Conservation (phyloP, 163 green algal species). For the Volvox carteri region DNA sequence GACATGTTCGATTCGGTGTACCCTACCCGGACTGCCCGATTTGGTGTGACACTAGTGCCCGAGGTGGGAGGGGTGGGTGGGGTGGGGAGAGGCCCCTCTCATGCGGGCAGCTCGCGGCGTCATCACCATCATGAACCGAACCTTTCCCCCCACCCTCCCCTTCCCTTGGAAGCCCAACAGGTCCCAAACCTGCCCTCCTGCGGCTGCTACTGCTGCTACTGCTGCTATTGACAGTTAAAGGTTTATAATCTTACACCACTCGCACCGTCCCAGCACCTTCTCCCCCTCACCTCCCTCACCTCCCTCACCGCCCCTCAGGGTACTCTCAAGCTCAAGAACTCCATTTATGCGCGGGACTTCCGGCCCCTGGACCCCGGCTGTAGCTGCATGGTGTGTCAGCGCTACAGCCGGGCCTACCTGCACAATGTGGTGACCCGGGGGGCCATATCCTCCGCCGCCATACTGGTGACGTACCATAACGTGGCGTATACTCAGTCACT, state of each 20-base stretch:
- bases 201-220: too few species aligned
- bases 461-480: conserved; percentile 93
- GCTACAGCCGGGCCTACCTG: conserved; percentile 86
- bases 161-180: too few species aligned
- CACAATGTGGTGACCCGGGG: conserved; percentile 85
- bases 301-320: conserved; percentile 67
- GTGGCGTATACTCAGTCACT: conserved; percentile 92
- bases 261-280: too few species aligned
- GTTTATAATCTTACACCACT: too few species aligned
- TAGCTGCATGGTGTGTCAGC: conserved; percentile 83
- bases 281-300: background rate
- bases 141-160: background rate
- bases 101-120: background rate
- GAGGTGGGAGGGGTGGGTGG: conserved; percentile 45
- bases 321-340: conserved; percentile 88
- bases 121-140: too few species aligned
- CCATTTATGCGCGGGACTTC: conserved; percentile 79
- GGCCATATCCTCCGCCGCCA: conserved; percentile 79
- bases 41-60: conserved; percentile 92
- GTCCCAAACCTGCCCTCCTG: too few species aligned
- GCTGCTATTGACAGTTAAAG: too few species aligned
- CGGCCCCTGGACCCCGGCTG: conserved; percentile 85
- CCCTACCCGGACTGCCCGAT: conserved; percentile 94
- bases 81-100: background rate
- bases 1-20: conserved; percentile 99